Base-by-base conservation (phyloP, 176 grass and related monocot genomes). In the Elaeis guineensis region DNA sequence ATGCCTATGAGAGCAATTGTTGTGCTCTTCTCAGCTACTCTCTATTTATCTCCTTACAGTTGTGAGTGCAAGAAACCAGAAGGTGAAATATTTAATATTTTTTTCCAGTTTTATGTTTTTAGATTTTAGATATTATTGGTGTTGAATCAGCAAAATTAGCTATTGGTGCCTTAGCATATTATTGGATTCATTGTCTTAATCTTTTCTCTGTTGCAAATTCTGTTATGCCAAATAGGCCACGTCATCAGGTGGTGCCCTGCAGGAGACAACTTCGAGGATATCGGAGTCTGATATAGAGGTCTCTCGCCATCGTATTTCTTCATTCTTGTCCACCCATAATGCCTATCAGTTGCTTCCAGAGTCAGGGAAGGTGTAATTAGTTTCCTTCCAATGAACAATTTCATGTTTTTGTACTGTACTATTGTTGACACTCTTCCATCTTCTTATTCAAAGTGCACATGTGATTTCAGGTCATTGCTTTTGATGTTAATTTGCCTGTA, bases 401-500 rank as follows among this genome's bases (percentile, higher is more conserved):
- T 44, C 35, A 44, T 44, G 11, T 44, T 44, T 44, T 44, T 12
- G 35, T 44, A 12, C 11, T 44, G 35, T 44, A 44, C 35, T 44
- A 44, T 12, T 44, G 35, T 44, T 12, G 35, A 14, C 9, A 12
- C 11, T 30, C 15, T 17, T n/a, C 25, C 21, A 65, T 49, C 17
- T n/a, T 49, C n/a, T 65, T 16, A 51, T 51, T 65, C 20, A 65
- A 25, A 24, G 50, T 50, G 0, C 9, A 50, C 19, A 50, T 17
- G 19, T 7, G 8, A 19, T 18, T 62, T 65, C 49, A 65, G 62
- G 62, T 65, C 19, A 65, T 65, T 49, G 62, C 48, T 51, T 49
- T 65, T 14, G 63, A 65, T 52, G 16, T 51, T 50, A 65, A 39
- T 65, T 65, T 65, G 49, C 63, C 63, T 4, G 63, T 65, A 24